Conservation (phyloP, 2,329 filamentous ascomycete genomes). For the Onygenales sp. region DNA sequence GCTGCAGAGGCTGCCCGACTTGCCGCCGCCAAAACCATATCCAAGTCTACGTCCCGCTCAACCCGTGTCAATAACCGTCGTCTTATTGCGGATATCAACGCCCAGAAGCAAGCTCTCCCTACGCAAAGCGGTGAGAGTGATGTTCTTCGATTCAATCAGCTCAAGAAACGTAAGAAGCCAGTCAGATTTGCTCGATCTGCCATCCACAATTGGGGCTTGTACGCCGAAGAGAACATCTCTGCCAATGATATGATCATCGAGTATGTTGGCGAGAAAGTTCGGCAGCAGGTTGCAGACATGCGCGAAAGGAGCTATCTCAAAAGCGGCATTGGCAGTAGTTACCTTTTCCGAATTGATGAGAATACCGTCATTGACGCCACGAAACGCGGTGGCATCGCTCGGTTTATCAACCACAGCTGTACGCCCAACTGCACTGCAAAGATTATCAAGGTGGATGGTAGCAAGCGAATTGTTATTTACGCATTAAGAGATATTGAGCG, state of each 20-base stretch:
- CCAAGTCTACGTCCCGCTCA: constrained; percentile 82
- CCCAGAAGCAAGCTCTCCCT: constrained; percentile 68
- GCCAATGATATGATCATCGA: constrained; percentile 99
- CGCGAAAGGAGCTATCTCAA: constrained; percentile 86
- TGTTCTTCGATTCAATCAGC: constrained; percentile 93
- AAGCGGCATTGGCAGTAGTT: constrained; percentile 94
- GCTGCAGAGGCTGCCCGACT: constrained; percentile 64
- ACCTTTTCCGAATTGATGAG: constrained; percentile 96
- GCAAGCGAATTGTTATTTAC: constrained; percentile 98
- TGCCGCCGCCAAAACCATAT: constrained; percentile 67
- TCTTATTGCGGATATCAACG: constrained; percentile 87
- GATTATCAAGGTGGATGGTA: constrained; percentile 97
- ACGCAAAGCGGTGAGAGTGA: constrained; percentile 73
- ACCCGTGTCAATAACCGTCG: constrained; percentile 94
- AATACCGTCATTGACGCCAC: constrained; percentile 96
- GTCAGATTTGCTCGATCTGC: constrained; percentile 96
- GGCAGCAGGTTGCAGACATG: constrained; percentile 95
- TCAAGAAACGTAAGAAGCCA: constrained; percentile 98
- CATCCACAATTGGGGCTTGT: constrained; percentile 97
- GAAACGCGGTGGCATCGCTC: constrained; percentile 94
- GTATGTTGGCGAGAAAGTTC: constrained; percentile 94
- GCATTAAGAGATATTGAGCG: constrained; percentile 87
- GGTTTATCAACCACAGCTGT: constrained; percentile 97
- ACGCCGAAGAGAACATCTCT: constrained; percentile 93
- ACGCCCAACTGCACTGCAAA: constrained; percentile 98